Base-by-base conservation (phyloP, 2,329 filamentous ascomycete genomes). In the Zopfia rhizophila region DNA sequence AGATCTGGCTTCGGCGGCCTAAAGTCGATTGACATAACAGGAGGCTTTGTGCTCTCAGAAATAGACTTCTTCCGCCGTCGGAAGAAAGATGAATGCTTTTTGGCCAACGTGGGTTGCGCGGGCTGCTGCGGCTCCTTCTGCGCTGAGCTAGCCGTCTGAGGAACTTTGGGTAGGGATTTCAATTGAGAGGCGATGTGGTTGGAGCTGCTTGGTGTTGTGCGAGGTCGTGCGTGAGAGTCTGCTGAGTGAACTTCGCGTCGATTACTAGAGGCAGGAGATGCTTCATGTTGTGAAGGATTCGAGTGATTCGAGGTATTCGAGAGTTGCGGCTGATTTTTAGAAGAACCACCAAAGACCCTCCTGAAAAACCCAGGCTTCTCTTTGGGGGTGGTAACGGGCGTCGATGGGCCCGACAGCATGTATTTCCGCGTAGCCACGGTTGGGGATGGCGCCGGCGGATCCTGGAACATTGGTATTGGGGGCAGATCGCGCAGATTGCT, bases 71-170 rank as follows among this genome's bases (percentile, higher is more conserved):
- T 97, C 53, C 92, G 84, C 48, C 94, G 83, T 52, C 94, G 84
- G 75, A 97, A 97, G 75, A 99, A 97, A 0, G 91, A 93, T 1
- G 93, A 95, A 3, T 90, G 84, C 72, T 97, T 97, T 78, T 97
- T 97, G 61, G 90, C 89, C 38, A 97, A 75, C 3, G 65, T 62
- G 17, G 56, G 61, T 37, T 58, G 63, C 35, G 55, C 51, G 18
- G 55, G 55, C 31, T 55, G 60, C 42, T 61, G 64, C 19, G 42
- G 46, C 18, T 63, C 58, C 21, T 49, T 58, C 21, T 61, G 54
- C 31, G 52, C 41, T n/a, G 60, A 57, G 6, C 35, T 47, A 27
- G 61, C 56, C 10, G 60, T 60, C 35, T 66, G 62, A 12, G 68
- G 66, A 13, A 50, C 42, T 42, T 55, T 65, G 6, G 65, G 57